Evolutionary conservation across 306 rosid genomes (phyloP), one percentile per base, ranked within the genome.

Genomic region (Carpinus fangiana): DNA sequence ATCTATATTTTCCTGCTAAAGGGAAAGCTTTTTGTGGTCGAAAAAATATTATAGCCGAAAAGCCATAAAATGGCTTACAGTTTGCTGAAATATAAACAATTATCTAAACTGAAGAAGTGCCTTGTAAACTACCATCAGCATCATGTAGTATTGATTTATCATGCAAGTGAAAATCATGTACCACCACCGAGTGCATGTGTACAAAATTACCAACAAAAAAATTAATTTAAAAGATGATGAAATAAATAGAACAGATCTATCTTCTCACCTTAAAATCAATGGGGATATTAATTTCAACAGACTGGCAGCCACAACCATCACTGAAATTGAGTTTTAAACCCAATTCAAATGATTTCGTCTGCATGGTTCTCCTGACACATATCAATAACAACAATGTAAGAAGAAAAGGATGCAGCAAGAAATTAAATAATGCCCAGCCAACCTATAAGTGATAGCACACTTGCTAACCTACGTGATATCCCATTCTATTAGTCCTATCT

Each of bases 251-350:
- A 68, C 13, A 31, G 48, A 59, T 77, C 59, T 52, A 60, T 71
- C 65, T 41, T 82, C 84, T 92, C 72, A 95, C 99, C 93, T 83
- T 81, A 86, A 89, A 93, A 86, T 95, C 96, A 52, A 95, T 78
- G 0, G 93, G 96, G 81, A 91, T 75, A 67, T 87, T 91, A 60
- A 91, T 83, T 88, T 91, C 92, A 43, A 78, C 82, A 48, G 85
- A 74, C 18, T 88, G 83, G 78, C 98, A 90, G 56, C 92, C 90
- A 48, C 99, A 95, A 79, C 99, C 97, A 57, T 93, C 94, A 17
- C 93, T 86, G 75, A 91, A 95, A 82, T 86, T 89, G 90, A 95
- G 82, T 78, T 87, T 93, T 85, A 95, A 88, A 76, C 89, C 93
- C 90, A 95, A 79, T 80, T 95, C 98, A 83, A 95, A 85, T 76